Conservation (phyloP, 2,329 filamentous ascomycete species). For the Pseudonectria buxi region DNA sequence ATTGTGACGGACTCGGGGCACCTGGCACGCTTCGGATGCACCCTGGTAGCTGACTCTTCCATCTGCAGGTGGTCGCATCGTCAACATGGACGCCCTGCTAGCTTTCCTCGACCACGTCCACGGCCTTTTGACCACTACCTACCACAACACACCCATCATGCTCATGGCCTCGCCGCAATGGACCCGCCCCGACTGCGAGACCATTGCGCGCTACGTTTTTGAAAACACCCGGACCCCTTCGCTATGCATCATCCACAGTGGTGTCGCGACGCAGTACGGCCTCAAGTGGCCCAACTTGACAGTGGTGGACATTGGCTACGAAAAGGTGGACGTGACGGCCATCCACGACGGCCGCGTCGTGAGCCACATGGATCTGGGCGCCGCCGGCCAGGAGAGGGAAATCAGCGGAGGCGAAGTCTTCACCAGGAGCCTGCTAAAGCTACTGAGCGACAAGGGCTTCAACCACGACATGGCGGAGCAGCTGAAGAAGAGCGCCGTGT, state of each 20-base stretch:
- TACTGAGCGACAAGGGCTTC: constrained; percentile 56
- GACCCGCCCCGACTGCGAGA: constrained; percentile 81
- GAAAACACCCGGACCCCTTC: constrained; percentile 95
- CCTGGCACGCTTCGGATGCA: background rate
- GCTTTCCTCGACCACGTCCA: constrained; percentile 90
- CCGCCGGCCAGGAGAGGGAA: constrained; percentile 39
- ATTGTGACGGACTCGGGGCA: constrained; percentile 3
- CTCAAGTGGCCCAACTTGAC: constrained; percentile 69
- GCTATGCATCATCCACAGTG: constrained; percentile 84
- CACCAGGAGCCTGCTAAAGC: constrained; percentile 63
- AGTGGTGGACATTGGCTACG: constrained; percentile 82
- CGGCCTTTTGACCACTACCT: constrained; percentile 79
- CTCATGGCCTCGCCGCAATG: constrained; percentile 85
- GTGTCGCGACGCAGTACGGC: constrained; percentile 80
- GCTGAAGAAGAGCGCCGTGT: constrained; percentile 59
- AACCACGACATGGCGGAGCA: constrained; percentile 63
- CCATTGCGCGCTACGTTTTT: constrained; percentile 88
- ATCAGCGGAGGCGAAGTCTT: constrained; percentile 82
- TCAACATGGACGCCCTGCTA: constrained; percentile 88
- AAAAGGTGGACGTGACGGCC: constrained; percentile 89
- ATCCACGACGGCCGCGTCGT: constrained; percentile 73
- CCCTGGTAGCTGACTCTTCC: constrained; percentile 10
- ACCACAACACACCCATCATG: constrained; percentile 93
- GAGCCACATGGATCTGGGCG: constrained; percentile 59
- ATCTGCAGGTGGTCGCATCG: constrained; percentile 64